phyloP scores from a whole-genome alignment of 2,329 filamentous ascomycete genomes.

The Blastomyces percursus region DNA sequence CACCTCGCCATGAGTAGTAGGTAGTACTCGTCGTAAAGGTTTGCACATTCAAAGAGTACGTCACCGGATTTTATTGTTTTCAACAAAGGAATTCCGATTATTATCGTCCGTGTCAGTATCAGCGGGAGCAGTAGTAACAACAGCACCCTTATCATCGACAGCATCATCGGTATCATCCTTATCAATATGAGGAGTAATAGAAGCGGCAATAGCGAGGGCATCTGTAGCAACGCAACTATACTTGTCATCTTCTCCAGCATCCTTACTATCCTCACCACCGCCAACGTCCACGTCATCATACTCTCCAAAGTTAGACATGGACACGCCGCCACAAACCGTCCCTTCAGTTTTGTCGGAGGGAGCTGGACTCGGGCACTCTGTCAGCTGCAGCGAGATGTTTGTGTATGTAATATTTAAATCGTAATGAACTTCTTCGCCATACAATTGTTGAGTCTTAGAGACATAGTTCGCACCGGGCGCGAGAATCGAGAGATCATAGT shows the following conservation, averaged over 20 bases:
- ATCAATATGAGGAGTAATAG: too few species aligned
- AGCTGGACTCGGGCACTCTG: neutral
- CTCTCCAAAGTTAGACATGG: neutral
- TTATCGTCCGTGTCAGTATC: too few species aligned
- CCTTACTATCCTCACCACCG: neutral
- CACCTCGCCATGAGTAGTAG: too few species aligned
- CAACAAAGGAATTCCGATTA: too few species aligned
- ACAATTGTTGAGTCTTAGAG: neutral
- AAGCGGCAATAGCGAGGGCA: too few species aligned
- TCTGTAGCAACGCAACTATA: neutral
- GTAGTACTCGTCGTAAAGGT: too few species aligned
- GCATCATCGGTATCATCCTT: too few species aligned
- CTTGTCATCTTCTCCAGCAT: neutral
- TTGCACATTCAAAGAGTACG: too few species aligned
- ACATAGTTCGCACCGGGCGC: too few species aligned
- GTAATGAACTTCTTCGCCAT: neutral
- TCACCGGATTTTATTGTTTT: too few species aligned
- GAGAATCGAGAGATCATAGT: neutral
- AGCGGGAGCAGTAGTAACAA: too few species aligned
- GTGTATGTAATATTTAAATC: neutral
- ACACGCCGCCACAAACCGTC: neutral
- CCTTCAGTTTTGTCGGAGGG: neutral
- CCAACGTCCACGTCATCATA: neutral
- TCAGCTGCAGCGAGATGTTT: neutral
- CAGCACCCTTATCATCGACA: too few species aligned